These are phyloP conservation scores for Aspergillus aculeatinus DNA, from an alignment of 2,329 filamentous ascomycete species.

Conservation along the genomic window DNA sequence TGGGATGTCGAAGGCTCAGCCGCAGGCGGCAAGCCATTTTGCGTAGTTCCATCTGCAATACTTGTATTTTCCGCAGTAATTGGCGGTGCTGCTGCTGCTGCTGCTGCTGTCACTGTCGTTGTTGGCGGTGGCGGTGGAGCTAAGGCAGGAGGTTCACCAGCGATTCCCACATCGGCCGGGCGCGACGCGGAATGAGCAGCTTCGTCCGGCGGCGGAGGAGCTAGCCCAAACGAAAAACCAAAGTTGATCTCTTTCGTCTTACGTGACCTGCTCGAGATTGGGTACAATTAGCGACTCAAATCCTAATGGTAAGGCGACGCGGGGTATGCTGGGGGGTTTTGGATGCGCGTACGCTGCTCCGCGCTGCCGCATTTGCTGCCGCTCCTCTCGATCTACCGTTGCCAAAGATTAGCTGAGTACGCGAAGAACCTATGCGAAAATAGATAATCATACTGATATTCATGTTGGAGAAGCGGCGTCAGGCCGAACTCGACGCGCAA, in stretches of 20 bases:
- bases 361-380: conserved; percentile 57
- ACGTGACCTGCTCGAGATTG: conserved; percentile 41
- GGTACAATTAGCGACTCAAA: conserved; percentile 25
- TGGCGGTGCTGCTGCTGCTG: conserved; percentile 7
- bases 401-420: conserved; percentile 7
- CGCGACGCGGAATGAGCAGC: conserved; percentile 28
- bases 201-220: conserved; percentile 18
- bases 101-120: background rate
- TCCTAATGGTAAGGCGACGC: conserved; percentile 17
- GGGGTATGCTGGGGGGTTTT: no score
- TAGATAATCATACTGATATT: conserved; percentile 36
- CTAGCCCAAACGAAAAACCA: conserved; percentile 49
- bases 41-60: background rate
- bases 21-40: conserved; percentile 1
- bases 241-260: conserved; percentile 51
- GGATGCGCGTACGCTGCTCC: conserved; percentile 52
- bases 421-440: background rate
- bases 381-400: conserved; percentile 52
- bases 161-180: conserved; percentile 20
- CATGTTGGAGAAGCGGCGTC: conserved; percentile 36
- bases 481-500: conserved; percentile 33
- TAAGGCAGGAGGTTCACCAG: conserved; percentile 20
- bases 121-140: conserved; percentile 19
- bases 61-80: conserved; percentile 9
- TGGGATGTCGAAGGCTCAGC: conserved; percentile 20